Evolutionary conservation across 768 basidiomycete species (phyloP).

Genomic region (Suillus ampliporus): DNA sequence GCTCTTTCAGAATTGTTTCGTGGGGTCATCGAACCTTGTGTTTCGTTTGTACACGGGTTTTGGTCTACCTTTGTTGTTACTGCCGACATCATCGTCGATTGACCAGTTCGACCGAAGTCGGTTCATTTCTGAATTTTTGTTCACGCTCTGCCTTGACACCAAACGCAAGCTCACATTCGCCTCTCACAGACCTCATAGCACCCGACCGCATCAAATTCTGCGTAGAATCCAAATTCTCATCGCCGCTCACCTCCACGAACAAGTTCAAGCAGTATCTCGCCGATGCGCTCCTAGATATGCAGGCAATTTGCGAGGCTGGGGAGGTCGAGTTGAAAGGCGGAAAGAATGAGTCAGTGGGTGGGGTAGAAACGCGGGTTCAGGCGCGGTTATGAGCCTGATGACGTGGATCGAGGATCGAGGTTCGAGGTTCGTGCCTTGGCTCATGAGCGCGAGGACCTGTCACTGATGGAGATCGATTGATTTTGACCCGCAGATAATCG

Average conservation of each 20-base stretch:
- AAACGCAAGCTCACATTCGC: slow-evolving; percentile 15
- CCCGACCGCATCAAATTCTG: slow-evolving; percentile 87
- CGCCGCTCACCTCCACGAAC: slow-evolving; percentile 69
- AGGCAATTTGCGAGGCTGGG: slow-evolving; percentile 47
- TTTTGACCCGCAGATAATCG: not conserved
- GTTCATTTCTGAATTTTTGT: slow-evolving; percentile 24
- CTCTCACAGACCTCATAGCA: slow-evolving; percentile 75
- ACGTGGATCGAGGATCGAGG: too few species aligned
- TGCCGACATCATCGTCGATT: not conserved
- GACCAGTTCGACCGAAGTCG: not conserved
- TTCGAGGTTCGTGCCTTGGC: not conserved
- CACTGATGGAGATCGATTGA: not conserved
- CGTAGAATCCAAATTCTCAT: slow-evolving; percentile 86
- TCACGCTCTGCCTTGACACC: not conserved
- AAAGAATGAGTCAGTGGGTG: not conserved
- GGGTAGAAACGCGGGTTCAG: not conserved
- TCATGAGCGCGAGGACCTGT: not conserved
- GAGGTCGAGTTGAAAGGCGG: not conserved
- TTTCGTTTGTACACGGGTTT: not conserved
- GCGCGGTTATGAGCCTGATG: slow-evolving; percentile 1
- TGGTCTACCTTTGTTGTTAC: not conserved
- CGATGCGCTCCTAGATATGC: slow-evolving; percentile 74
- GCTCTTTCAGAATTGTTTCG: not conserved
- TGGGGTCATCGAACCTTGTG: not conserved
- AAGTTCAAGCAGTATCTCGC: slow-evolving; percentile 66